These are phyloP conservation scores for cucumber (Cucumis sativus) DNA, from an alignment of 306 rosid species.

Conservation along the genomic window Cucumber_9930_V3 NC_026657.2:34875001-34875500, in stretches of 20 bases:
- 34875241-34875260: neutral
- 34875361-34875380: conserved; percentile 16
- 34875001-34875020: no score
- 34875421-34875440: conserved; percentile 53
- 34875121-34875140: neutral
- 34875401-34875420: conserved; percentile 91
- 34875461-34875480: neutral
- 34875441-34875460: conserved; percentile 29
- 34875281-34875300: neutral
- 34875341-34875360: no score
- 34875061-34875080: no score
- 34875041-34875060: no score
- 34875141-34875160: neutral
- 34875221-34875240: conserved; percentile 13
- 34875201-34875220: conserved; percentile 39
- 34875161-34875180: no score
- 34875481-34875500: neutral
- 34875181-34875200: conserved; percentile 30
- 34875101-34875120: no score
- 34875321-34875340: neutral
- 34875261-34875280: neutral
- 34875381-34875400: conserved; percentile 34
- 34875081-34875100: no score
- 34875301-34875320: neutral
- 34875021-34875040: no score